Conservation (phyloP, 2,329 filamentous ascomycete genomes). For the Fusarium sp. region DNA sequence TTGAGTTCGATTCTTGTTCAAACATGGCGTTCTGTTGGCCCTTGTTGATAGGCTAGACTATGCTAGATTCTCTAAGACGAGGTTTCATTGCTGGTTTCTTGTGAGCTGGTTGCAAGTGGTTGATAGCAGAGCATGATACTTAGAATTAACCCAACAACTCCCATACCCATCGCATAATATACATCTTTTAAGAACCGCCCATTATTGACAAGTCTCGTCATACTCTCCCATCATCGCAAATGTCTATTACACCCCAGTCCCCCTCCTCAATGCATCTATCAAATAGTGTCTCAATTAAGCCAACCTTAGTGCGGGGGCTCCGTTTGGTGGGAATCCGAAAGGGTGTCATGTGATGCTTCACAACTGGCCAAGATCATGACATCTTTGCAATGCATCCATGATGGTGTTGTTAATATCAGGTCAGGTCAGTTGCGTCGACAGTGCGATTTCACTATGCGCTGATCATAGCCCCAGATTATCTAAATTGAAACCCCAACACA, state of each 20-base stretch:
- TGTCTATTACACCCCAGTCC: constrained; percentile 10
- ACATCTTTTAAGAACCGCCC: constrained; percentile 13
- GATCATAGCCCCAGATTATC: constrained; percentile 7
- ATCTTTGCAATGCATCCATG: constrained; percentile 29
- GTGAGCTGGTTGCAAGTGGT: not conserved
- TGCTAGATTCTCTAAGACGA: not conserved
- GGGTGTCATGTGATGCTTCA: constrained; percentile 31
- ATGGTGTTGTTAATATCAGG: constrained; percentile 22
- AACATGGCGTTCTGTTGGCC: constrained; percentile 6
- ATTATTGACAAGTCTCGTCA: constrained; percentile 22
- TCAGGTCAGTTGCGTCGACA: constrained; percentile 27
- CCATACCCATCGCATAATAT: constrained; percentile 23
- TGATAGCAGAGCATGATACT: not conserved
- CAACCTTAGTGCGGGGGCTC: constrained; percentile 24
- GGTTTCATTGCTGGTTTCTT: not conserved
- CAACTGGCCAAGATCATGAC: constrained; percentile 40
- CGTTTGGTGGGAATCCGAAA: constrained; percentile 18
- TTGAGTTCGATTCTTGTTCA: not conserved
- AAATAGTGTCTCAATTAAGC: constrained; percentile 26
- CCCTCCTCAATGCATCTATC: constrained; percentile 17
- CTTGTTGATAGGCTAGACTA: not conserved
- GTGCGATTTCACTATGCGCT: constrained; percentile 25
- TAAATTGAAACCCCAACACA: not conserved
- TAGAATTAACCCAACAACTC: not conserved
- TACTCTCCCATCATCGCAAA: constrained; percentile 27